Base-by-base conservation (phyloP, 2,329 filamentous ascomycete species). In the Akanthomyces uredinophilus region DNA sequence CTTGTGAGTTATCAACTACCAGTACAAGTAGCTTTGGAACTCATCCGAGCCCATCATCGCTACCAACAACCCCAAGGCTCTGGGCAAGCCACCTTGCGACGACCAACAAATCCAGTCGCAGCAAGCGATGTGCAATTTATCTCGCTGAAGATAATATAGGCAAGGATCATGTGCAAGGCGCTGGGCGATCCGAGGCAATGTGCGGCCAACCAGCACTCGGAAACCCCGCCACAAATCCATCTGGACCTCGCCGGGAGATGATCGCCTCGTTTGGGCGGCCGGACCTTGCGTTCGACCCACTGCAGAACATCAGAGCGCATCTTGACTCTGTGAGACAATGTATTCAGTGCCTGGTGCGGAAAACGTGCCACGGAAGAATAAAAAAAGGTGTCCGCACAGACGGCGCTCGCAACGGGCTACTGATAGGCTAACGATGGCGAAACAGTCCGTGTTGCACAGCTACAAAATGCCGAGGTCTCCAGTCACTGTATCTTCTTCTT, bases 271-370 rank as follows among this genome's bases (percentile, higher is more conserved):
- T 39, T 35, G 32, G 27, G 32, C 39, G 27, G 41, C 24, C 53
- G 53, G 53, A 24, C 41, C 53, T 35, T 46, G 53, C 27, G 27
- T 46, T 46, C 29, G 41, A 39, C 24, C 54, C 54, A 44, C 41
- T 37, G 54, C 53, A 56, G 29, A 47, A 35, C 20, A 57, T 57
- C 43, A 57, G 43, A 57, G 54, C 43, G 43, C 20, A 11, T n/a
- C 46, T 20, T 37, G 13, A 6, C 37, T 35, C 29, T 22, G 27
- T 41, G 20, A 53, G 51, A 24, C 35, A 54, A 10, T 10, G 10
- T 39, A 27, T 18, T 39, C 16, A 39, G 35, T 27, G 14, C 16
- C 18, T 24, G 51, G n/a, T n/a, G n/a, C n/a, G n/a, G n/a, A 43
- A 41, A 7, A 18, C 24, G 16, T 55, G 52, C 52, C 44, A n/a